Percentiles rank a stretch among this genome's conserved stretches.
phyloP scores from a whole-genome alignment of 345 rosid genomes.

The thale cress (Arabidopsis thaliana) region TAIR10.1 NC_003076.8:846501-847000 shows the following conservation, averaged over 20 bases:
- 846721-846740: slow-evolving; percentile 5
- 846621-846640: slow-evolving; percentile 27
- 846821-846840: slow-evolving; percentile 38
- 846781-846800: slow-evolving; percentile 38
- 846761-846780: slow-evolving; percentile 25
- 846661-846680: slow-evolving; percentile 30
- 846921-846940: slow-evolving; percentile 38
- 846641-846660: slow-evolving; percentile 37
- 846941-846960: slow-evolving; percentile 58
- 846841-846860: slow-evolving; percentile 34
- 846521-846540: slow-evolving; percentile 43
- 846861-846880: slow-evolving; percentile 35
- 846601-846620: slow-evolving; percentile 40
- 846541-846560: background rate
- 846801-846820: slow-evolving; percentile 28
- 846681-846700: slow-evolving; percentile 34
- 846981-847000: slow-evolving; percentile 67
- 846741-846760: slow-evolving; percentile 34
- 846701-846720: slow-evolving; percentile 36
- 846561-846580: slow-evolving; percentile 24
- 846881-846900: slow-evolving; percentile 26
- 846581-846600: slow-evolving; percentile 15
- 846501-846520: slow-evolving; percentile 5
- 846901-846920: slow-evolving; percentile 36
- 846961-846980: slow-evolving; percentile 66